These are phyloP conservation scores for Corchorus capsularis DNA, from an alignment of 345 rosid genomes.

Conservation along the genomic window DNA sequence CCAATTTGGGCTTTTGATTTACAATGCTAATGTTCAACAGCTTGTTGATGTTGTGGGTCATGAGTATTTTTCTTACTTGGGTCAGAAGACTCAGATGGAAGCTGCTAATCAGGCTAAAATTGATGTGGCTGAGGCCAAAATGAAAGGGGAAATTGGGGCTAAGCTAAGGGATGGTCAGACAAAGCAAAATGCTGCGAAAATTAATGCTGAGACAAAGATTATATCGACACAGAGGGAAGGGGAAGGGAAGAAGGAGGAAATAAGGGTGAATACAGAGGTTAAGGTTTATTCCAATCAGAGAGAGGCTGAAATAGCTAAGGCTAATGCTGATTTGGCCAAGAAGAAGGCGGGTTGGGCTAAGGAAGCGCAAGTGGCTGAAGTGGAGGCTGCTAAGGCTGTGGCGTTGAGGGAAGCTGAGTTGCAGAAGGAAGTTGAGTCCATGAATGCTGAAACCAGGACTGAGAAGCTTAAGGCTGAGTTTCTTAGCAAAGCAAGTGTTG, in stretches of 20 bases:
- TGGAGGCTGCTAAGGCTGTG: conserved; percentile 67
- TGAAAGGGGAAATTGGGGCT: conserved; percentile 74
- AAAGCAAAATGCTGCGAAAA: conserved; percentile 66
- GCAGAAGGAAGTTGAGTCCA: conserved; percentile 65
- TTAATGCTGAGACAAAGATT: conserved; percentile 68
- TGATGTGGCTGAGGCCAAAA: conserved; percentile 70
- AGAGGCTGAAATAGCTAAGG: conserved; percentile 69
- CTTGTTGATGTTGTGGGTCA: conserved; percentile 75
- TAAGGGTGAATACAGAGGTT: conserved; percentile 54
- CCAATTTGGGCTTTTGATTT: conserved; percentile 68
- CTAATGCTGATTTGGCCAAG: conserved; percentile 59
- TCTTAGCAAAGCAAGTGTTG: conserved; percentile 69
- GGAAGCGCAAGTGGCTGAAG: conserved; percentile 63
- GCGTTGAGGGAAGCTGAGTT: conserved; percentile 66
- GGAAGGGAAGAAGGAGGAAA: conserved; percentile 65
- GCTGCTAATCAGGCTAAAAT: conserved; percentile 74
- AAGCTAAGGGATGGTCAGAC: conserved; percentile 57
- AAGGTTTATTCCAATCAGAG: conserved; percentile 67
- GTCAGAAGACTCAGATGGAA: conserved; percentile 81
- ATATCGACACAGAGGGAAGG: conserved; percentile 54
- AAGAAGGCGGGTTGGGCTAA: conserved; percentile 67
- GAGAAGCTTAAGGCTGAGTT: conserved; percentile 82
- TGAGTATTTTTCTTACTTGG: conserved; percentile 78
- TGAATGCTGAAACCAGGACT: conserved; percentile 58
- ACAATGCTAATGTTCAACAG: conserved; percentile 79